Percentiles rank a stretch among this genome's conserved stretches.
Conservation (phyloP, 139 green algal genomes). For the Chlamydomonas sp. region DNA sequence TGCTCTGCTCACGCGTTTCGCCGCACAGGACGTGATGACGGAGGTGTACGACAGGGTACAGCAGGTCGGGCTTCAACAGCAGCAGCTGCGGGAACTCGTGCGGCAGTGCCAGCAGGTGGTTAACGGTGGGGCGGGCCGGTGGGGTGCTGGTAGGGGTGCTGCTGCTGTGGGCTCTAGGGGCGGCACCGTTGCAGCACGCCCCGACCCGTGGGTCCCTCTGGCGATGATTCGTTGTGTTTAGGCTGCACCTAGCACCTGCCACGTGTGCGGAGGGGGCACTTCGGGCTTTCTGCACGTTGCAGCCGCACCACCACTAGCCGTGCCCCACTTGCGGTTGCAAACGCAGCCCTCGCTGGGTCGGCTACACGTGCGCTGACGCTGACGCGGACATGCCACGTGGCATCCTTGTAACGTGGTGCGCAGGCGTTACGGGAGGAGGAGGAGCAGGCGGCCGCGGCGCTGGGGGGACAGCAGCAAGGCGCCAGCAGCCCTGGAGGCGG, state of each 20-base stretch:
- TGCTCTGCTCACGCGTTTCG: not conserved
- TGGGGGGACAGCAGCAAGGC: not conserved
- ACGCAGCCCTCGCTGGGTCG: too few species aligned
- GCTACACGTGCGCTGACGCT: too few species aligned
- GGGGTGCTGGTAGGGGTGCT: too few species aligned
- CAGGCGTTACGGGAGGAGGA: conserved; percentile 1
- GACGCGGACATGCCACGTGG: too few species aligned
- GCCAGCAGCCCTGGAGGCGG: not conserved
- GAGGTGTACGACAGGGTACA: conserved; percentile 27
- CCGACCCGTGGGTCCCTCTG: not conserved
- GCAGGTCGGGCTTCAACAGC: conserved; percentile 13
- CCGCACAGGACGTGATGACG: conserved; percentile 2
- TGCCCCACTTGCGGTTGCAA: too few species aligned
- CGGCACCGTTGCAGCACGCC: not conserved
- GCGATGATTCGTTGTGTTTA: not conserved
- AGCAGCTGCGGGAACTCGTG: conserved; percentile 12
- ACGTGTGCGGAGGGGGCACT: too few species aligned
- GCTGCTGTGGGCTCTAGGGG: not conserved
- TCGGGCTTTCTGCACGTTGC: too few species aligned
- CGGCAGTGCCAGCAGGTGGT: conserved; percentile 23
- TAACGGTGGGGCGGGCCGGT: not conserved
- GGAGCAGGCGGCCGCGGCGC: not conserved
- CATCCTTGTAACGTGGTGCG: too few species aligned
- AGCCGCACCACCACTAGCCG: too few species aligned
- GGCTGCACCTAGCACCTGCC: too few species aligned